phyloP scores from a whole-genome alignment of 352 stramenopile species.

The Pythium coloratum region DNA sequence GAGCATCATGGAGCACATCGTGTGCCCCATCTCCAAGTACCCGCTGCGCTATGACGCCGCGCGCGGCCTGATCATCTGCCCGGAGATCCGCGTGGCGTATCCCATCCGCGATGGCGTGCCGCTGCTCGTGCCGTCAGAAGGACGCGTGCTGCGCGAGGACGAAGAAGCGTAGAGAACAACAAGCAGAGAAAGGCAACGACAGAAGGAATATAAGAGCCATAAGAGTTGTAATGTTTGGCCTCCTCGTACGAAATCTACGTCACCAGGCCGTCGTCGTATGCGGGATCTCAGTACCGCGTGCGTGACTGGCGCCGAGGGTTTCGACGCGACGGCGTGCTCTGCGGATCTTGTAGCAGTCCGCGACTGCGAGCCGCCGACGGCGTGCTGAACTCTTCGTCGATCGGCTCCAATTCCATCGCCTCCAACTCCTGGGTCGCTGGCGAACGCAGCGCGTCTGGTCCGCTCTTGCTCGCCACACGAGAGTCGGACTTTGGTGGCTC shows the following conservation, averaged over 20 bases:
- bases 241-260: constrained; percentile 1
- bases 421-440: constrained; percentile 65
- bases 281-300: constrained; percentile 55
- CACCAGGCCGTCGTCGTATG: neutral
- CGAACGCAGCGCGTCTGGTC: constrained; percentile 34
- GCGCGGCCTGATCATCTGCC: constrained; percentile 67
- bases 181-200: neutral
- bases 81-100: constrained; percentile 84
- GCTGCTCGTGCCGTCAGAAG: constrained; percentile 73
- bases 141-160: constrained; percentile 59
- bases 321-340: constrained; percentile 60
- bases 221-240: neutral
- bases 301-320: constrained; percentile 72
- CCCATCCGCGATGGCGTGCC: constrained; percentile 76
- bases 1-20: constrained; percentile 73
- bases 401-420: constrained; percentile 72
- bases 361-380: constrained; percentile 34
- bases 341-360: constrained; percentile 50
- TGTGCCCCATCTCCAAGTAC: constrained; percentile 86
- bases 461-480: constrained; percentile 35
- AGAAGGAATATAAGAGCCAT: constrained; percentile 3
- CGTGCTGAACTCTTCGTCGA: constrained; percentile 85
- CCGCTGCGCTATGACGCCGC: constrained; percentile 68
- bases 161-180: constrained; percentile 27
- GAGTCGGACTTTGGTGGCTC: constrained; percentile 61